phyloP scores from a whole-genome alignment of 129 eudicot species.

The Flaveria linearis region DNA sequence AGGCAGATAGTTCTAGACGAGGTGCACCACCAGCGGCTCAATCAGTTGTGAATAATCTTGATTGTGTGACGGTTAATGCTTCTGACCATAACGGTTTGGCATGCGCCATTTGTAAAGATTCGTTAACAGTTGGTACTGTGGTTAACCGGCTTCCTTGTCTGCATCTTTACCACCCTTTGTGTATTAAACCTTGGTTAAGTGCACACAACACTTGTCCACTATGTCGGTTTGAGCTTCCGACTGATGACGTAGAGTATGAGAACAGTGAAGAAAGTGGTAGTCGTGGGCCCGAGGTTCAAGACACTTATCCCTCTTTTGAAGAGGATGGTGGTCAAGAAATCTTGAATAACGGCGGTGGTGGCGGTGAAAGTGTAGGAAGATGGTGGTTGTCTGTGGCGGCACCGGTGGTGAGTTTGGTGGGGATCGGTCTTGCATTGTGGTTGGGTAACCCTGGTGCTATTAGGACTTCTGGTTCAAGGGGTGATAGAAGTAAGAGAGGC shows the following conservation, averaged over 20 bases:
- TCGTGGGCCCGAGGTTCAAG: conserved; percentile 24
- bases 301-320: conserved; percentile 36
- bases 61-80: conserved; percentile 42
- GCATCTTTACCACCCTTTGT: conserved; percentile 74
- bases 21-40: conserved; percentile 86
- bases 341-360: conserved; percentile 15
- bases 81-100: conserved; percentile 44
- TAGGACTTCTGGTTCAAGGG: conserved; percentile 38
- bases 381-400: conserved; percentile 74
- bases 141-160: conserved; percentile 77
- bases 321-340: conserved; percentile 32
- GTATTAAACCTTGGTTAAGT: conserved; percentile 86
- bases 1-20: conserved; percentile 52
- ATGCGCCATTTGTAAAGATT: conserved; percentile 91
- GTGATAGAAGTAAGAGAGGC: conserved; percentile 60
- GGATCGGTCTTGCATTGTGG: conserved; percentile 71
- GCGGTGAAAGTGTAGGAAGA: conserved; percentile 29
- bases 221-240: conserved; percentile 84
- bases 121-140: conserved; percentile 50
- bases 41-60: conserved; percentile 59
- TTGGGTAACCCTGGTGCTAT: conserved; percentile 50
- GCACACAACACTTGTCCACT: conserved; percentile 78
- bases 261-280: conserved; percentile 36
- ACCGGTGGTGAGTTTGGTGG: conserved; percentile 67
- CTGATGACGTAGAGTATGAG: conserved; percentile 78